A percentile compares a stretch with the other conserved stretches of the same genome.
phyloP scores from a whole-genome alignment of 108 stramenopile genomes.

The Pseudonitzschia pungens region DNA sequence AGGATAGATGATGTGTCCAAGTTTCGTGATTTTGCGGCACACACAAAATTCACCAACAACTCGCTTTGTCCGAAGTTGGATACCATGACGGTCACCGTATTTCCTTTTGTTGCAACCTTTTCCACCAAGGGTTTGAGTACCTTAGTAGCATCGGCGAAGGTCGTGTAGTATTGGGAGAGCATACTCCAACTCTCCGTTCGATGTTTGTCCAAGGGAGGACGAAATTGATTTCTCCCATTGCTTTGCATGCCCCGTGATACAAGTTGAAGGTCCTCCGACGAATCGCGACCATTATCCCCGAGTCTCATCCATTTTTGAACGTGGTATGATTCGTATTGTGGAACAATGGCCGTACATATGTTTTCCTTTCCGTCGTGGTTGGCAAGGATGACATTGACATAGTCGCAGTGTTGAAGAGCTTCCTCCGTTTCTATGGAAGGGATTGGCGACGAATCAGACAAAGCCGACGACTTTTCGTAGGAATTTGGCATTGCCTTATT shows the following conservation, averaged over 20 bases:
- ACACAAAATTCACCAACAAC: constrained; percentile 76
- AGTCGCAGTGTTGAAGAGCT: constrained; percentile 70
- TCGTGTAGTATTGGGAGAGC: constrained; percentile 50
- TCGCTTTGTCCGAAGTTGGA: constrained; percentile 80
- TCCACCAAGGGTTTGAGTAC: constrained; percentile 56
- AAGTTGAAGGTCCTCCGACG: constrained; percentile 34
- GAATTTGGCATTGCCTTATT: constrained; percentile 40
- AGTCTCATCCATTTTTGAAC: constrained; percentile 72
- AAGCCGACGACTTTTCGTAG: constrained; percentile 1
- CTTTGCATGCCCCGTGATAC: constrained; percentile 55
- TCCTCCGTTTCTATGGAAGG: constrained; percentile 14
- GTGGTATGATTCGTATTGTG: constrained; percentile 78
- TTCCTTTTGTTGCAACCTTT: constrained; percentile 46
- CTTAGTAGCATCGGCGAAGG: constrained; percentile 44
- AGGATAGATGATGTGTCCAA: constrained; percentile 58
- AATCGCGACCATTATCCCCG: constrained; percentile 22
- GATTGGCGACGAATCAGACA: neutral
- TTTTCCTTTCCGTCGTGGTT: constrained; percentile 28
- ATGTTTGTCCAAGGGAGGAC: constrained; percentile 40
- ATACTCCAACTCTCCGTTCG: constrained; percentile 45
- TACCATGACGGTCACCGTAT: constrained; percentile 79
- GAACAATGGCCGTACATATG: constrained; percentile 72
- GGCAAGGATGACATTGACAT: constrained; percentile 65
- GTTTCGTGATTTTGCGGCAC: constrained; percentile 54
- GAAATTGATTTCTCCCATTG: constrained; percentile 56